Base-by-base conservation (phyloP, 805 yeast genomes). In the Candida railenensis region DNA sequence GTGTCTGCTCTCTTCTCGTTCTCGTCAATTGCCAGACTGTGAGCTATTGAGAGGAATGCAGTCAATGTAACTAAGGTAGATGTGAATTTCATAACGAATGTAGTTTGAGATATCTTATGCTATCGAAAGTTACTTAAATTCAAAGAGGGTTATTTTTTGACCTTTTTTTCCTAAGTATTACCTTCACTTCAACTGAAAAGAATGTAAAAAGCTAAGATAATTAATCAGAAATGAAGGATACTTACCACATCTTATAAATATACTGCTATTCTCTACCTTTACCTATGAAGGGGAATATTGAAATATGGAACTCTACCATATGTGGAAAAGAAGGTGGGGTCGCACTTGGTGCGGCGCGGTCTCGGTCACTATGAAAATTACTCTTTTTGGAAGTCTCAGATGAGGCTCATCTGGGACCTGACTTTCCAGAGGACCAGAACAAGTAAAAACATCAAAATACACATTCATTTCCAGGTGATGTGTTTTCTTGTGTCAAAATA, bases 21-120 rank as follows among this genome's bases (percentile, higher is more conserved):
- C 14, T 36, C n/a, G 4, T n/a, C 16, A 12, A 20, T 12, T 3
- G 4, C 43, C 9, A 18, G 11, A 22, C 37, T 5, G n/a, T 28
- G 22, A 40, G 34, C 43, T 4, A 32, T 12, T 14, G 37, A 4
- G 28, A 40, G 43, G n/a, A 18, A 4, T 9, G 43, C 11, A 8
- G 43, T 18, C 12, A 32, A 14, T 40, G 43, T 5, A 15, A 40
- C 15, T 9, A 28, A 5, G 22, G 39, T 8, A 16, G 43, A 21
- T 28, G 43, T 12, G 8, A 40, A 28, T 28, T 28, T 40, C 43
- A 40, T 40, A 25, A 25, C 30, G 30, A 25, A 25, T 25, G 30
- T 25, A 25, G 11, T 25, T 25, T 25, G 30, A 25, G 11, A 11
- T 25, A 7, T n/a, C n/a, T n/a, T n/a, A n/a, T n/a, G n/a, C n/a